A percentile compares a stretch with the other conserved stretches of the same genome.
phyloP scores from a whole-genome alignment of 441 rosid species.

The Macaranga tanarius region DNA sequence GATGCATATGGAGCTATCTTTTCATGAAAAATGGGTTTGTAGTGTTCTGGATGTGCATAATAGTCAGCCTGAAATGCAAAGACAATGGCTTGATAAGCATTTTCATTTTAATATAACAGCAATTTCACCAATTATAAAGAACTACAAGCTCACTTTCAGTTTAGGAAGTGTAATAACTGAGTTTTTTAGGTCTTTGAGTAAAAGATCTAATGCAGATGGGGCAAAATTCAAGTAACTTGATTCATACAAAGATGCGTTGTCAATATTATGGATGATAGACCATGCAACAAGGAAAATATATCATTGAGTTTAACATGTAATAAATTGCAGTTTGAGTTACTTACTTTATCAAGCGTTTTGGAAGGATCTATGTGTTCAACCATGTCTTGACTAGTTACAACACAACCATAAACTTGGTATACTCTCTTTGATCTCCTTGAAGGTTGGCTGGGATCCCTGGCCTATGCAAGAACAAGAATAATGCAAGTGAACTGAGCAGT shows the following conservation, averaged over 20 bases:
- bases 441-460: conserved; percentile 37
- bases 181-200: background rate
- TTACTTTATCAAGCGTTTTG: conserved; percentile 72
- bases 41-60: conserved; percentile 91
- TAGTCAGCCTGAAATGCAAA: conserved; percentile 68
- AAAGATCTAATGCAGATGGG: background rate
- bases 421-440: conserved; percentile 56
- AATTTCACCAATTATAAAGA: background rate
- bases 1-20: conserved; percentile 83
- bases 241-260: background rate
- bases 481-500: background rate
- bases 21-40: conserved; percentile 70
- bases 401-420: conserved; percentile 83
- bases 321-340: conserved; percentile 13
- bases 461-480: conserved; percentile 37
- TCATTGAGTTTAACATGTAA: conserved; percentile 1
- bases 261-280: background rate
- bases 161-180: background rate
- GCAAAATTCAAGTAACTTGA: background rate
- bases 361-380: conserved; percentile 70
- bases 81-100: conserved; percentile 12
- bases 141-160: background rate
- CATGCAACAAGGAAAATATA: background rate
- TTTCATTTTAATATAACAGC: background rate
- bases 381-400: conserved; percentile 77